Base-by-base conservation (phyloP, 805 yeast species). In the Blastobotrys terrestris region DNA sequence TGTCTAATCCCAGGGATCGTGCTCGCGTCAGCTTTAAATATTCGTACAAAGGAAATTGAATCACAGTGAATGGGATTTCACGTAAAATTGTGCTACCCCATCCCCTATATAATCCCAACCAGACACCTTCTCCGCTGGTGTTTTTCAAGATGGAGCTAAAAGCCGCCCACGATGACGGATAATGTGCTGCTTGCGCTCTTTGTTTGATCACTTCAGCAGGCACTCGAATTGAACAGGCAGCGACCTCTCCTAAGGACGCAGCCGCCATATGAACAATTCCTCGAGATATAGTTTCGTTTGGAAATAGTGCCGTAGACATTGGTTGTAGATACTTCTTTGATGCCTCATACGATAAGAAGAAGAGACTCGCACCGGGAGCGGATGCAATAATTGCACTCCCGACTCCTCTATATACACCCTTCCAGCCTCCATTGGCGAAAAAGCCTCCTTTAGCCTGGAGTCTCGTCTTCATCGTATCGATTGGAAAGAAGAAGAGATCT, bases 161-260 rank as follows among this genome's bases (percentile, higher is more conserved):
- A 13, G 96, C 86, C 46, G 80, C 80, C 67, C 75, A 74, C 7
- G 97, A 88, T 0, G 80, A 70, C 42, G 70, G 67, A 61, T 74
- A 72, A 48, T 73, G 76, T 42, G 81, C 72, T 0, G 96, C 81
- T 67, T 94, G 99, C 0, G 98, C 87, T 53, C 97, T 76, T 70
- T 94, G 99, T 69, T 94, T 94, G 61, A 94, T 82, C 21, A 94
- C 95, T 66, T 94, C 99, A 0, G 96, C 95, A 0, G 99, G 99
- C 0, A 94, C 99, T 53, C 99, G 76, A 1, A 94, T 94, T 53
- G 85, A 69, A 67, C 99, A 94, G 0, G 99, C 99, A 1, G 94
- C 85, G 14, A 90, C 75, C 65, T 94, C 99, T 53, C 99, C 99
- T 13, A 83, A 63, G 0, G 95, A 85, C 0, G 98, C 96, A 20